Base-by-base conservation (phyloP, 805 yeast species). In the Pichia ethanolica region DNA sequence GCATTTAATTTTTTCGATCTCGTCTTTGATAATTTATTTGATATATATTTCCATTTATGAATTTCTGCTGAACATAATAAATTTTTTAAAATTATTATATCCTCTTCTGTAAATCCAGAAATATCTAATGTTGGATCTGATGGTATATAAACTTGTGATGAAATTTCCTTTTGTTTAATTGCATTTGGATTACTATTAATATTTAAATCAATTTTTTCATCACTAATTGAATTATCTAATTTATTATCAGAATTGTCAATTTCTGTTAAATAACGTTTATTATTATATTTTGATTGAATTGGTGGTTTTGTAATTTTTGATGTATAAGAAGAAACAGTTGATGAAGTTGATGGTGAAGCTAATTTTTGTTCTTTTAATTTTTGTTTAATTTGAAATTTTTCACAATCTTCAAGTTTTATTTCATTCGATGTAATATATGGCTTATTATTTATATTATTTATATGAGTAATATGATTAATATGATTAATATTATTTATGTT, bases 41-140 rank as follows among this genome's bases (percentile, higher is more conserved):
- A 61, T 11, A 64, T 48, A 39, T 54, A 58, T 43, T 65, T 66
- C 70, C 70, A 66, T 44, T 66, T 66, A 46, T 64, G 69, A 12
- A 54, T 50, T 52, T 66, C 70, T 4, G 69, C 67, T 25, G 54
- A 36, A 2, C 69, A 65, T 30, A 66, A 50, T 13, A 66, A 43
- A 37, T 55, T 59, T 39, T 59, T 59, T 27, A 66, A 33, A 5
- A 64, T 54, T 4, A 56, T 50, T 6, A 64, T 49, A 42, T 66
- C 70, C 36, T 65, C 67, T 32, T 62, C 62, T 1, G 68, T 61
- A 42, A 65, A 66, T 12, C 51, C 53, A 0, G 57, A 44, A 5
- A 63, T 52, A 40, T 61, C 62, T 2, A 52, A 55, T 1, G 43
- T 41, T 6, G 59, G 58, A 45, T 64, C 63, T 1, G 66, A 55